Percentiles rank a stretch among this genome's conserved stretches.
These are phyloP conservation scores for Eucalyptus regnans DNA, from an alignment of 345 rosid genomes.

Conservation along the genomic window DNA sequence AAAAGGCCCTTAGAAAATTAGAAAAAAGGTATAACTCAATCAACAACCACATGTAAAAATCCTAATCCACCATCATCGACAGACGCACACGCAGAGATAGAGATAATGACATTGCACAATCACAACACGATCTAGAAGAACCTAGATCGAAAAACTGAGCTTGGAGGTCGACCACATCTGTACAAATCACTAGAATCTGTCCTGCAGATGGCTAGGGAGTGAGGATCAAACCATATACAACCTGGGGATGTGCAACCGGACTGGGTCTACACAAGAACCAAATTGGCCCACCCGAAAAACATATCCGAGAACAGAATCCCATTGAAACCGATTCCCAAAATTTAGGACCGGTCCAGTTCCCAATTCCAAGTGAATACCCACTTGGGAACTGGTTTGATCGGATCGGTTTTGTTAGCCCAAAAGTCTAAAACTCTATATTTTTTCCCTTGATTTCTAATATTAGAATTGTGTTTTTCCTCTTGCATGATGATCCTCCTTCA, in stretches of 20 bases:
- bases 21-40: too few relatives aligned
- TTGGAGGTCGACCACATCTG: fast-evolving
- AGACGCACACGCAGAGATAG: too few relatives aligned
- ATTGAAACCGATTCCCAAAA: too few relatives aligned
- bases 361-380: fast-evolving
- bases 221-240: fast-evolving
- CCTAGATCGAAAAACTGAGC: too few relatives aligned
- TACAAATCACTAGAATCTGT: fast-evolving
- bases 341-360: fast-evolving
- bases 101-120: too few relatives aligned
- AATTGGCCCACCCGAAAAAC: fast-evolving
- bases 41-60: too few relatives aligned
- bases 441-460: fast-evolving
- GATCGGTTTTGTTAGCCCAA: fast-evolving
- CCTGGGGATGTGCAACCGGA: fast-evolving
- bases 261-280: fast-evolving
- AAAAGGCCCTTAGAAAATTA: too few relatives aligned
- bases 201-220: too few relatives aligned
- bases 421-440: too few relatives aligned
- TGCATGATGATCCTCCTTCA: fast-evolving
- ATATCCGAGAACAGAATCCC: fast-evolving
- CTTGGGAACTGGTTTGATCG: fast-evolving
- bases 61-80: too few relatives aligned
- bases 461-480: too few relatives aligned
- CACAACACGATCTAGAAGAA: too few relatives aligned